Percentiles rank a stretch among this genome's conserved stretches.
These are phyloP conservation scores for Dendrostoma leiphaemia DNA, from an alignment of 2,329 filamentous ascomycete species.

Conservation along the genomic window DNA sequence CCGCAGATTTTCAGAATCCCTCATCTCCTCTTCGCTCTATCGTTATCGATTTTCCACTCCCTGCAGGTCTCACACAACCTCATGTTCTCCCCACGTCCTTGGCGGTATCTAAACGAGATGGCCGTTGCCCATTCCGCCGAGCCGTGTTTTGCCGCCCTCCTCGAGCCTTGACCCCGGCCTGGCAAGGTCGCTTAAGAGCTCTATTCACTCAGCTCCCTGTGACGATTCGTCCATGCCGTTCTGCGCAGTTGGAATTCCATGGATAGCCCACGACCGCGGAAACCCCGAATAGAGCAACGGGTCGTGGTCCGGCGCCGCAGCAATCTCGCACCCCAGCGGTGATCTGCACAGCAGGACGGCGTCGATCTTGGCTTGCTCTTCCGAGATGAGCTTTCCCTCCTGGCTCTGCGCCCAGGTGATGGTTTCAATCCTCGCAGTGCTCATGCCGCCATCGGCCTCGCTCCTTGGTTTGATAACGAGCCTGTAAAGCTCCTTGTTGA, in stretches of 20 bases:
- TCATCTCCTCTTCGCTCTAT: too few species aligned
- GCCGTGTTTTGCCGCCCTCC: not conserved
- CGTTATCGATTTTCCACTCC: too few species aligned
- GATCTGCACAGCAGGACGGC: slow-evolving; percentile 2
- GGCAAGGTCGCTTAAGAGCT: not conserved
- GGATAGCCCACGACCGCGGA: too few species aligned
- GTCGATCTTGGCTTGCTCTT: slow-evolving; percentile 3
- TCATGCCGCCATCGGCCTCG: not conserved
- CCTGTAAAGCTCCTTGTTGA: slow-evolving; percentile 5
- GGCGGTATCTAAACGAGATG: too few species aligned
- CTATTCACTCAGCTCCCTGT: not conserved
- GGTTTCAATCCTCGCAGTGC: not conserved
- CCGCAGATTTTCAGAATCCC: too few species aligned
- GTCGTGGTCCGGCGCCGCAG: not conserved
- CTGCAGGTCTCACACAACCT: too few species aligned
- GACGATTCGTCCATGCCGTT: not conserved
- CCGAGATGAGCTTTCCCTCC: not conserved
- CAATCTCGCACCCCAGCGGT: not conserved
- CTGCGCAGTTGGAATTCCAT: not conserved
- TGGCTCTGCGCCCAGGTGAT: not conserved
- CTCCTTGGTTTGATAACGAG: not conserved
- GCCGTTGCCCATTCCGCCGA: too few species aligned
- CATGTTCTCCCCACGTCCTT: too few species aligned
- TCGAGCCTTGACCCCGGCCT: not conserved
- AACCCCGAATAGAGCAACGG: not conserved